Evolutionary conservation across 495 filamentous ascomycete species (phyloP), one percentile per base, ranked within the genome.

Genomic region (Arthonia radiata): DNA sequence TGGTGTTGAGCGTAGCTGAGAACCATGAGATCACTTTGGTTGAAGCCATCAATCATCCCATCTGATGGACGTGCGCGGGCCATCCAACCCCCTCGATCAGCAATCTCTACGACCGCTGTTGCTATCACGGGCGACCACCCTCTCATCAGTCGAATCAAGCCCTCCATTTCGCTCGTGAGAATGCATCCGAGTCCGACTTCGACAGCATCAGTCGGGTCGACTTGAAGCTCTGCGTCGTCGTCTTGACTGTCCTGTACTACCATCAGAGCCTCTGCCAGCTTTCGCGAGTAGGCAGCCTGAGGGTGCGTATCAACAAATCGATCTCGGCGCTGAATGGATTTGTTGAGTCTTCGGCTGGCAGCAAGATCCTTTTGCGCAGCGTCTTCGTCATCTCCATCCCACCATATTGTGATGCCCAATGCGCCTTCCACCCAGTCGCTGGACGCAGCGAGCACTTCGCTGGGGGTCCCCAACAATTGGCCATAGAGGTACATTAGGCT

Each of bases 391-490:
- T 74, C 61, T 18, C 81, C 75, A 43, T 80, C 67, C 78, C 80
- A 89, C 81, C 81, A 92, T 1, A 69, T 67, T 6, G 78, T 71
- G 24, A 90, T 47, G 3, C 66, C 71, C 26, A 89, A 47, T 2
- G 72, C 71, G 1, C 78, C 79, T 47, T 93, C 82, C 24, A 80
- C 57, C 81, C 80, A 93, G 43, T 86, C 78, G 36, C 74, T 59
- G 6, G 78, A 56, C 25, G 59, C 50, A 17, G 60, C 57, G 18
- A 81, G 52, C 33, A 90, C 76, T 8, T 76, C 67, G 6, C 57
- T 50, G 7, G 60, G 47, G 24, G 68, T 59, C 13, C 82, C 81
- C 2, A 79, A 61, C 5, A 86, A 47, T 18, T 80, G 64, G 10
- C 64, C 66, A 39, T 90, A 90, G 7, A 90, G 45, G 8, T 62